Base-by-base conservation (phyloP, 164 flowering plant species). In the Vitis riparia region DNA sequence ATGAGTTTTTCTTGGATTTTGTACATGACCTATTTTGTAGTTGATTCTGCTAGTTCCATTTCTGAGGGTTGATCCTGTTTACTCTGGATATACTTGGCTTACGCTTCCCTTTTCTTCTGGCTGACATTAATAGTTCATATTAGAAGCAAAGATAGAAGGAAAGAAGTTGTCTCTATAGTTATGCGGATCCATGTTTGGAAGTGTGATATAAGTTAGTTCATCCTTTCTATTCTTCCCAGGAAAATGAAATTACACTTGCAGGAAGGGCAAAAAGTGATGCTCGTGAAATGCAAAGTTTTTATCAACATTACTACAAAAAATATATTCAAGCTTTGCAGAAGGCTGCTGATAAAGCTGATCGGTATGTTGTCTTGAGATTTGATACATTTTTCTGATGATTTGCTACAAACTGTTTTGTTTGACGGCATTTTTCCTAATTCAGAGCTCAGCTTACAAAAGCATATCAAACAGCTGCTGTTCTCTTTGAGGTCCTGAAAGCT, bases 401-500 rank as follows among this genome's bases (percentile, higher is more conserved):
- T 67, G 44, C 58, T 55, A 32, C 23, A 19, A 19, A 14, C 52
- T 19, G 23, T 37, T 51, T 5, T 52, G 9, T 10, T 63, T 72
- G 65, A 60, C 8, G 37, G 59, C 51, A 61, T 75, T 6, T 23
- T 70, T 70, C 81, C 30, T 5, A 53, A 30, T 70, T 2, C 67
- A 96, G 99, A 79, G 98, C 99, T 23, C 99, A 96, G 76, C 93
- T 96, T 62, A 93, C 99, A 10, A 96, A 93, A 78, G 98, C 99
- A 32, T 93, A 96, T 68, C 99, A 96, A 80, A 96, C 98, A 60
- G 99, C 99, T 51, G 89, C 89, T 81, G 98, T 96, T 64, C 91
- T 96, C 55, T 96, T 96, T 81, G 99, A 93, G 85, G 99, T 96
- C 71, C 74, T 96, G 83, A 96, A 86, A 80, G 98, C 99, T 78